Conservation (phyloP, 352 stramenopile species). For the Phytophthora palmivora region DNA sequence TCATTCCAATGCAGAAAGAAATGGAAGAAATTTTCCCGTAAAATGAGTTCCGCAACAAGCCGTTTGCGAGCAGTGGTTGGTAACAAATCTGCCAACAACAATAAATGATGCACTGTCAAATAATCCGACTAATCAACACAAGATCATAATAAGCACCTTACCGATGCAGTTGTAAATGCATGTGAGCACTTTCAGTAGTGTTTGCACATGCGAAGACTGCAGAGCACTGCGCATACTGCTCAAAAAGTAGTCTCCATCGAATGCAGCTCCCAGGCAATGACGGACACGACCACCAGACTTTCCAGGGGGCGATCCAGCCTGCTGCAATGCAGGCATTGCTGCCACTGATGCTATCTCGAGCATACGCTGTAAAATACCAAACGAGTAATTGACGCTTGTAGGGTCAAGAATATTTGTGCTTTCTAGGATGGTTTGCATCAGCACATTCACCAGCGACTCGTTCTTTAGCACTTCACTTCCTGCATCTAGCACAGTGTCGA, state of each 20-base stretch:
- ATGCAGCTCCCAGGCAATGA: conserved; percentile 48
- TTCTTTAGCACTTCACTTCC: conserved; percentile 75
- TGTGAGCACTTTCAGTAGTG: conserved; percentile 85
- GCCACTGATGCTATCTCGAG: conserved; percentile 63
- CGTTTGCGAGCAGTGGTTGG: conserved; percentile 67
- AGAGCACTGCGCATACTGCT: conserved; percentile 72
- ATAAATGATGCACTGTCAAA: conserved; percentile 9
- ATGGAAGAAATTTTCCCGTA: conserved; percentile 89
- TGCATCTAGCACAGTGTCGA: conserved; percentile 62
- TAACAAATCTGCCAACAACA: conserved; percentile 57
- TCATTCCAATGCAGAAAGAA: conserved; percentile 92
- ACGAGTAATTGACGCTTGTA: conserved; percentile 85
- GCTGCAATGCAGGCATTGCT: conserved; percentile 39
- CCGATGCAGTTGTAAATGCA: conserved; percentile 87
- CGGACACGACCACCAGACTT: conserved; percentile 43
- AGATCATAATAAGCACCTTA: conserved; percentile 26
- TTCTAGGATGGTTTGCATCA: conserved; percentile 85
- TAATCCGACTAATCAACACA: neutral
- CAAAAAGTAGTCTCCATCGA: conserved; percentile 81
- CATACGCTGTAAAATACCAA: conserved; percentile 81
- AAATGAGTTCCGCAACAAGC: conserved; percentile 74
- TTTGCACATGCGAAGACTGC: conserved; percentile 82
- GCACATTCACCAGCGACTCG: conserved; percentile 67
- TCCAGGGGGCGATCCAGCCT: conserved; percentile 12
- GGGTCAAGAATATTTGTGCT: conserved; percentile 86